Percentiles rank a stretch among this genome's conserved stretches.
Conservation (phyloP, 495 filamentous ascomycete genomes). For the Aspergillus nidulans region DNA sequence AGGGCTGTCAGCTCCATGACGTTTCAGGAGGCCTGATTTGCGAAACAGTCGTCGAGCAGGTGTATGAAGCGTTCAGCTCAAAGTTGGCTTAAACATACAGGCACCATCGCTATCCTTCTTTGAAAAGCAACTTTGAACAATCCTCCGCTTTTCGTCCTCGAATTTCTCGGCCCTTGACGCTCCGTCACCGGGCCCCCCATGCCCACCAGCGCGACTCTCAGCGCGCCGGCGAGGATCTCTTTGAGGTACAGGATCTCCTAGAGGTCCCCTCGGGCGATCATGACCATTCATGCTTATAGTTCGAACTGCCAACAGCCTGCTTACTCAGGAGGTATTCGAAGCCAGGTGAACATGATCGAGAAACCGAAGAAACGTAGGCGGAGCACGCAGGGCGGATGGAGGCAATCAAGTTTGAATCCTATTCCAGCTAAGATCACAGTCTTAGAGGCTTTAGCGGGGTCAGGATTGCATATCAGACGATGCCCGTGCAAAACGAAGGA, state of each 20-base stretch:
- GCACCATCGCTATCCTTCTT: constrained; percentile 82
- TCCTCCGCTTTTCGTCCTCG: constrained; percentile 91
- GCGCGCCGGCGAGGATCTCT: constrained; percentile 31
- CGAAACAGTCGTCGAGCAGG: neutral
- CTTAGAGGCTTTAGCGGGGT: neutral
- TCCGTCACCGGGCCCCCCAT: constrained; percentile 24
- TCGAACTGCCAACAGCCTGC: constrained; percentile 20
- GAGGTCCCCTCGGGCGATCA: constrained; percentile 32
- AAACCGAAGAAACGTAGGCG: constrained; percentile 15
- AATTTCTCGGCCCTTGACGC: constrained; percentile 80
- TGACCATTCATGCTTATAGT: constrained; percentile 34
- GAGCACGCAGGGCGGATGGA: constrained; percentile 2
- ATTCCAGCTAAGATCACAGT: neutral
- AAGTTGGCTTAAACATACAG: constrained; percentile 46
- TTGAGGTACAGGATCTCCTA: constrained; percentile 24
- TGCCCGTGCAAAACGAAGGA: constrained; percentile 2
- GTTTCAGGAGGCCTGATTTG: neutral
- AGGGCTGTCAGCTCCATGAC: neutral
- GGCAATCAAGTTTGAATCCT: neutral
- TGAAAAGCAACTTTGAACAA: constrained; percentile 85
- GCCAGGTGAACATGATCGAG: constrained; percentile 40
- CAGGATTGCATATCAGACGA: neutral
- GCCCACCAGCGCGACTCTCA: constrained; percentile 30
- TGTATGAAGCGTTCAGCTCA: neutral
- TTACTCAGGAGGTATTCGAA: constrained; percentile 25